Evolutionary conservation across 2,329 filamentous ascomycete genomes (phyloP).

Genomic region (Fusarium cyanostomum): DNA sequence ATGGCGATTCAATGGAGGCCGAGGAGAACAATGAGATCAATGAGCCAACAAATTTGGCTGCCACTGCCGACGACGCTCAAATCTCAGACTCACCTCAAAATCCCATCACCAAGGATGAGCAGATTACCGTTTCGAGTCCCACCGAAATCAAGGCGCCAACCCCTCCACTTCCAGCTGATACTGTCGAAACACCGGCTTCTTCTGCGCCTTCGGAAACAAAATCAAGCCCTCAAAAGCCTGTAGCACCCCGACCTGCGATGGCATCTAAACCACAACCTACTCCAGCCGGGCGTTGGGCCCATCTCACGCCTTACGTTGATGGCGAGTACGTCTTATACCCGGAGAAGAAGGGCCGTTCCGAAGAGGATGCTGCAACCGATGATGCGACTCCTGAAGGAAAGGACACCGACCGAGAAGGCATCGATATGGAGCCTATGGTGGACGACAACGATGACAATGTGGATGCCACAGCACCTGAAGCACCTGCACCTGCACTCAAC

Average conservation of each 20-base stretch:
- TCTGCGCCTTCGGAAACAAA: slow-evolving; percentile 35
- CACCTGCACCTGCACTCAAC: slow-evolving; percentile 50
- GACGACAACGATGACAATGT: slow-evolving; percentile 48
- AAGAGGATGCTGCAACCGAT: slow-evolving; percentile 46
- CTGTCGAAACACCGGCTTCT: slow-evolving; percentile 26
- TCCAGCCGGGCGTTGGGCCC: slow-evolving; percentile 49
- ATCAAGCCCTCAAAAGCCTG: slow-evolving; percentile 33
- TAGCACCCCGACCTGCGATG: slow-evolving; percentile 16
- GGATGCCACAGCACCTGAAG: slow-evolving; percentile 45
- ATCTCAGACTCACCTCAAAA: slow-evolving; percentile 22
- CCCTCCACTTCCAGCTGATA: slow-evolving; percentile 28
- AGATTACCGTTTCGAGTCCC: slow-evolving; percentile 24
- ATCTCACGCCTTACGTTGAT: slow-evolving; percentile 54
- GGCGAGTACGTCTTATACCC: slow-evolving; percentile 53
- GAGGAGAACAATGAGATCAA: slow-evolving; percentile 13
- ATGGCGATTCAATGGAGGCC: not conserved
- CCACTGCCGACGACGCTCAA: slow-evolving; percentile 3
- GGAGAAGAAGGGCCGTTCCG: slow-evolving; percentile 47
- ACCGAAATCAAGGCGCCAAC: slow-evolving; percentile 30
- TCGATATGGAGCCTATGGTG: slow-evolving; percentile 46
- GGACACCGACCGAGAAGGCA: slow-evolving; percentile 41
- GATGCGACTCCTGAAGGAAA: slow-evolving; percentile 48
- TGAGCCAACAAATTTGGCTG: slow-evolving; percentile 5
- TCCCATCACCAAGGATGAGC: slow-evolving; percentile 22
- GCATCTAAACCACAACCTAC: slow-evolving; percentile 43